Evolutionary conservation across 148 eudicot genomes (phyloP).

Genomic region (Camellia granthamiana): DNA sequence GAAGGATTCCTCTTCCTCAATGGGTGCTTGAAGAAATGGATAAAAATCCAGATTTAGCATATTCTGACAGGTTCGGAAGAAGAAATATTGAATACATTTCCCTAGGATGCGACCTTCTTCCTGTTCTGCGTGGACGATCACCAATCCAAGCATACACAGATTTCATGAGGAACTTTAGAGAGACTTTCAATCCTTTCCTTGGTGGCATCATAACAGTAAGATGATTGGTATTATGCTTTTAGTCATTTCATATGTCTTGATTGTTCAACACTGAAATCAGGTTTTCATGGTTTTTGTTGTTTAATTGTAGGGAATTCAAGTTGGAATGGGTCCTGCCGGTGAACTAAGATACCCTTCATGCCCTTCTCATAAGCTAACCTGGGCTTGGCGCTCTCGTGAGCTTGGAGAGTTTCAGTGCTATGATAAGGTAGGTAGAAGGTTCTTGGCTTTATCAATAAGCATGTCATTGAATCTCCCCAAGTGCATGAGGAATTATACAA

Average conservation of each 20-base stretch:
- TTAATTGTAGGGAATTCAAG: conserved; percentile 45
- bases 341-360: conserved; percentile 53
- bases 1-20: conserved; percentile 57
- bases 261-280: conserved; percentile 6
- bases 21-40: conserved; percentile 56
- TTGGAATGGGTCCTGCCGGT: conserved; percentile 58
- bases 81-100: conserved; percentile 47
- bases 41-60: conserved; percentile 43
- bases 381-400: conserved; percentile 37
- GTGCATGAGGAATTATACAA: background rate
- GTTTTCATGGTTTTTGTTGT: conserved; percentile 19
- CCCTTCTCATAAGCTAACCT: conserved; percentile 34
- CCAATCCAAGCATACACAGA: conserved; percentile 50
- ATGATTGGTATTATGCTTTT: background rate
- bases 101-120: conserved; percentile 51
- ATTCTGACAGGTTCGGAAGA: conserved; percentile 45
- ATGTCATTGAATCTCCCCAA: background rate
- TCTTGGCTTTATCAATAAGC: background rate
- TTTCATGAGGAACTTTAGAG: conserved; percentile 50
- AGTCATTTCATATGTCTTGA: background rate
- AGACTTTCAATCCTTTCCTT: conserved; percentile 41
- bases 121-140: conserved; percentile 41
- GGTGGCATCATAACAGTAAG: conserved; percentile 51
- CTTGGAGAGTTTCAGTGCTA: conserved; percentile 55
- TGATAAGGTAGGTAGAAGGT: conserved; percentile 36